phyloP scores from a whole-genome alignment of 257 asterid genomes.

The Prunella vulgaris region DNA sequence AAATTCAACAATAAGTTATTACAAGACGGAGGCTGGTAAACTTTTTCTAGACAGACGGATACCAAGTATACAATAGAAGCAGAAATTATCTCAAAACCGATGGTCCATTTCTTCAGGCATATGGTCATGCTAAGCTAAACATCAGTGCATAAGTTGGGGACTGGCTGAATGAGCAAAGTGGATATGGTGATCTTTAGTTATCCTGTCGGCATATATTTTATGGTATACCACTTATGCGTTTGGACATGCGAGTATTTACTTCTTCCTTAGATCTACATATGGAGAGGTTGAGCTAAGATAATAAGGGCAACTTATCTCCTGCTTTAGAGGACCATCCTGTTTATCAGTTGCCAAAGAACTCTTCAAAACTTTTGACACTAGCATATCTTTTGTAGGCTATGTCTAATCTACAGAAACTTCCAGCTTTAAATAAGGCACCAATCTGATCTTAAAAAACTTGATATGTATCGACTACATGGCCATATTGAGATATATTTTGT shows the following conservation, averaged over 20 bases:
- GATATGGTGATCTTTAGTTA: neutral
- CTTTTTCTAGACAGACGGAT: neutral
- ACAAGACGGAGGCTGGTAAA: neutral
- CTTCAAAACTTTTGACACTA: neutral
- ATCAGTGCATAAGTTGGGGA: neutral
- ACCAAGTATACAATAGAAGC: neutral
- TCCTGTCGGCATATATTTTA: neutral
- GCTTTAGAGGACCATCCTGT: neutral
- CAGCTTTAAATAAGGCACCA: neutral
- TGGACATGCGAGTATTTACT: neutral
- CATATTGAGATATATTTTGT: neutral
- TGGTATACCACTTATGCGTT: neutral
- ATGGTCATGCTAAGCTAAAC: neutral
- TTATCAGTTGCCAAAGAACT: neutral
- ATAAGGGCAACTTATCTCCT: neutral
- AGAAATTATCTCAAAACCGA: neutral
- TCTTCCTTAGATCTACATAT: neutral
- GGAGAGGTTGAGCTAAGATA: neutral
- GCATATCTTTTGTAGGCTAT: neutral
- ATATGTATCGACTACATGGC: neutral
- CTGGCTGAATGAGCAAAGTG: neutral
- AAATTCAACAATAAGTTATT: neutral
- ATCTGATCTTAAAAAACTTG: neutral
- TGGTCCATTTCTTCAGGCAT: neutral
- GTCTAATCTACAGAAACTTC: neutral